Evolutionary conservation across 2,329 filamentous ascomycete species (phyloP).

Genomic region (Trichophyton schoenleinii): DNA sequence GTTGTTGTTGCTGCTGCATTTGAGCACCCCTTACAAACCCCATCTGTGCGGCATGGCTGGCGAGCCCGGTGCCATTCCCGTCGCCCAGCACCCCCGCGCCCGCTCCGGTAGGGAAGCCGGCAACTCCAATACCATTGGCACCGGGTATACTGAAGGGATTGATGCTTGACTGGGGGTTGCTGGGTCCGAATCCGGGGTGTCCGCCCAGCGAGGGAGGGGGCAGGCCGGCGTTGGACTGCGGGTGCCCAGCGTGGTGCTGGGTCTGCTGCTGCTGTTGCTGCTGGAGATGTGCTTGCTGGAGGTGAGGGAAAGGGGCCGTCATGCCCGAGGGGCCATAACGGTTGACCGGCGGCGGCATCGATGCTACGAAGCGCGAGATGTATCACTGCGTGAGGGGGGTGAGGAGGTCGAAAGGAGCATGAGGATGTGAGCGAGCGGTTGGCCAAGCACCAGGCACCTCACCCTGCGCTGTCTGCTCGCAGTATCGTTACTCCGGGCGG

Average conservation of each 20-base stretch:
- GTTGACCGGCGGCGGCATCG: conserved; percentile 47
- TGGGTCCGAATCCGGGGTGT: conserved; percentile 55
- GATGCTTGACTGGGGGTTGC: conserved; percentile 52
- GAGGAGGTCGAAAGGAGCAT: conserved; percentile 3
- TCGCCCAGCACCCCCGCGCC: conserved; percentile 38
- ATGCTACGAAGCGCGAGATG: conserved; percentile 15
- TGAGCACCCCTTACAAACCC: conserved; percentile 66
- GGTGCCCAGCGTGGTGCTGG: conserved; percentile 30
- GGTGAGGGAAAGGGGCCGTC: conserved; percentile 47
- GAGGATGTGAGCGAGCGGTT: not conserved
- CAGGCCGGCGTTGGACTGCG: conserved; percentile 37
- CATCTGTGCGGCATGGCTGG: conserved; percentile 76
- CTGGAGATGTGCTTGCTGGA: conserved; percentile 40
- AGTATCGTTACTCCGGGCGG: not conserved
- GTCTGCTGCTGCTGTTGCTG: conserved; percentile 33
- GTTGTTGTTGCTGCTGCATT: conserved; percentile 48
- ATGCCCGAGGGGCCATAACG: conserved; percentile 47
- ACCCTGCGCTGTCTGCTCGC: not conserved
- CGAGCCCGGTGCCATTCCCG: conserved; percentile 55
- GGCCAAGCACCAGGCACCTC: not conserved
- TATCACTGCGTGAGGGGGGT: conserved; percentile 12
- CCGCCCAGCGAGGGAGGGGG: conserved; percentile 48
- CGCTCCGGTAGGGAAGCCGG: conserved; percentile 42
- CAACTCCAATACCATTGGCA: conserved; percentile 46
- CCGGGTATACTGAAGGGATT: conserved; percentile 50